phyloP scores from a whole-genome alignment of 192 early-diverging fungal species.

The Piromyces finnis region DNA sequence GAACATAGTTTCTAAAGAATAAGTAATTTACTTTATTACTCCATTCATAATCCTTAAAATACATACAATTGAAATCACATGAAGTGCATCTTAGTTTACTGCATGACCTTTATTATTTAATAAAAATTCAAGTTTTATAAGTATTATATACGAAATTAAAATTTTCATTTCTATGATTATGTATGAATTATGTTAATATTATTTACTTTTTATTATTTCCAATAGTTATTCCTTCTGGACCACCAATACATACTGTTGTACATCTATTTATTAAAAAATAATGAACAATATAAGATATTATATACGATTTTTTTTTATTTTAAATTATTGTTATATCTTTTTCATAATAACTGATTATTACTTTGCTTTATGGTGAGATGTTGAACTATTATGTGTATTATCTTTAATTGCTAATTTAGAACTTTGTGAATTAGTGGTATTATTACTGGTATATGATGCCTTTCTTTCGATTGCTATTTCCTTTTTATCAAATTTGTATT shows the following conservation, averaged over 20 bases:
- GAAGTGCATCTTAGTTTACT: not conserved
- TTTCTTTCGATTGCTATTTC: no score
- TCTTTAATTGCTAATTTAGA: no score
- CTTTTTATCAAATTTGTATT: not conserved
- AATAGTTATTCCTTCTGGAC: not conserved
- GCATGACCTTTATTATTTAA: not conserved
- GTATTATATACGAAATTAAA: no score
- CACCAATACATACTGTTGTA: not conserved
- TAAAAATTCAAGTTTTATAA: not conserved
- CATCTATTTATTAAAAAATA: not conserved
- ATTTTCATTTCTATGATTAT: no score
- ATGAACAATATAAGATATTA: no score
- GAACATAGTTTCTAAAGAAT: conserved; percentile 11
- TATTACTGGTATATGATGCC: no score
- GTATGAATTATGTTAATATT: no score
- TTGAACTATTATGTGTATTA: not conserved
- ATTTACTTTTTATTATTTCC: not conserved
- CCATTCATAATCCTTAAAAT: conserved; percentile 2
- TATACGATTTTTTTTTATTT: no score
- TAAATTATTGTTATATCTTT: no score
- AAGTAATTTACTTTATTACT: conserved; percentile 7
- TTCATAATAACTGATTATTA: not conserved
- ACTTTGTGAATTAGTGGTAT: no score
- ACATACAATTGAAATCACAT: not conserved
- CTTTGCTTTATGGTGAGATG: not conserved